Evolutionary conservation across 805 yeast species (phyloP), one percentile per base, ranked within the genome.

Genomic region (Hanseniaspora clermontiae): DNA sequence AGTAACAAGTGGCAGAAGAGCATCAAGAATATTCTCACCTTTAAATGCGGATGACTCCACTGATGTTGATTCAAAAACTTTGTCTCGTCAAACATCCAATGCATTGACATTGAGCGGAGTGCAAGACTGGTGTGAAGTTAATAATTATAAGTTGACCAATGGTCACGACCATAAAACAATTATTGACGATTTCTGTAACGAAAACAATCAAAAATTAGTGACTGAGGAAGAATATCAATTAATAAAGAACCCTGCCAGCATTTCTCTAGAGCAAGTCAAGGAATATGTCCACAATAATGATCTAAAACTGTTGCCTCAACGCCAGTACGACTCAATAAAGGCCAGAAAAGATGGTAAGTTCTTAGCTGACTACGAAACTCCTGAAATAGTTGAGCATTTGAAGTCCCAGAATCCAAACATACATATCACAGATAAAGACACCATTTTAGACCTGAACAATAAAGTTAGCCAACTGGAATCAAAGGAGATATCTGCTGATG

Each of bases 211-310:
- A 27, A 49, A 49, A 7, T 9, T 55, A 5, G 20, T 55, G 1
- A 40, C 53, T 6, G 17, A 17, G 19, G 42, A 49, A 38, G 54
- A 55, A 29, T 43, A 37, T 19, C 36, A 38, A 20, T 29, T 37
- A 5, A 24, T 49, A 1, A 37, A n/a, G 10, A 24, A 43, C 9
- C 19, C 42, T 15, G 15, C 14, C 6, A n/a, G 37, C 3, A 46
- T 55, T 10, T 49, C 58, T n/a, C 24, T 55, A 31, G 58, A 49
- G 36, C 38, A 50, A 37, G 58, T 55, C 2, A 55, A 55, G 29
- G 54, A 49, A 20, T 55, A 49, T 45, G 58, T 55, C 5, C 49
- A 49, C 11, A 14, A 46, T 8, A 55, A 55, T 14, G 34, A 55
- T 31, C 37, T 55, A 15, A 55, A 55, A 34, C 10, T 55, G n/a